These are phyloP conservation scores for Rubia peregrina DNA, from an alignment of 305 asterid species.

Conservation along the genomic window DNA sequence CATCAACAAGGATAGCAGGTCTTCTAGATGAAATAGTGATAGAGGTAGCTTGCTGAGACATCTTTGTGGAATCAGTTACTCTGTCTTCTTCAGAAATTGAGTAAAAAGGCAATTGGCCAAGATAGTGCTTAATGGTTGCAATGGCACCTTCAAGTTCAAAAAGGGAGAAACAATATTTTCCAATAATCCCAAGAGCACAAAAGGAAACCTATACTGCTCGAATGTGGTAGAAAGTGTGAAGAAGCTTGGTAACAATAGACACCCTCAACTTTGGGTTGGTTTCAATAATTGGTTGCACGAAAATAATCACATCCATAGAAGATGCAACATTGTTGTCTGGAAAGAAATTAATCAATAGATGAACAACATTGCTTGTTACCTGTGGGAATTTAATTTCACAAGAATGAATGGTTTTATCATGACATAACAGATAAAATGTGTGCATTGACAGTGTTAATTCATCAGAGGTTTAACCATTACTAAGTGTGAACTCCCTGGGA, in stretches of 20 bases:
- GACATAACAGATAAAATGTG: neutral
- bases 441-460: conserved; percentile 34
- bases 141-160: conserved; percentile 85
- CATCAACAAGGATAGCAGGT: conserved; percentile 96
- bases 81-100: conserved; percentile 73
- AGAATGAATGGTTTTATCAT: conserved; percentile 62
- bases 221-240: conserved; percentile 93
- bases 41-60: conserved; percentile 63
- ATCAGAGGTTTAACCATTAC: conserved; percentile 23
- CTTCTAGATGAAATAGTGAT: conserved; percentile 85
- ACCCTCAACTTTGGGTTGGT: conserved; percentile 89
- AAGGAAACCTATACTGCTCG: conserved; percentile 88
- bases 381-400: conserved; percentile 95
- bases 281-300: conserved; percentile 90
- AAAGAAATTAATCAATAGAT: conserved; percentile 84
- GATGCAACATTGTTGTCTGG: conserved; percentile 96
- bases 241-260: conserved; percentile 71
- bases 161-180: conserved; percentile 82
- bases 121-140: conserved; percentile 54
- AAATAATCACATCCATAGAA: conserved; percentile 80
- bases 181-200: conserved; percentile 60
- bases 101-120: conserved; percentile 90
- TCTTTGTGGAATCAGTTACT: conserved; percentile 53
- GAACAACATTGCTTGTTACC: conserved; percentile 96
- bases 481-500: conserved; percentile 54